Conservation (phyloP, 805 yeast species). For the Wilhelminamyces savonicus region DNA sequence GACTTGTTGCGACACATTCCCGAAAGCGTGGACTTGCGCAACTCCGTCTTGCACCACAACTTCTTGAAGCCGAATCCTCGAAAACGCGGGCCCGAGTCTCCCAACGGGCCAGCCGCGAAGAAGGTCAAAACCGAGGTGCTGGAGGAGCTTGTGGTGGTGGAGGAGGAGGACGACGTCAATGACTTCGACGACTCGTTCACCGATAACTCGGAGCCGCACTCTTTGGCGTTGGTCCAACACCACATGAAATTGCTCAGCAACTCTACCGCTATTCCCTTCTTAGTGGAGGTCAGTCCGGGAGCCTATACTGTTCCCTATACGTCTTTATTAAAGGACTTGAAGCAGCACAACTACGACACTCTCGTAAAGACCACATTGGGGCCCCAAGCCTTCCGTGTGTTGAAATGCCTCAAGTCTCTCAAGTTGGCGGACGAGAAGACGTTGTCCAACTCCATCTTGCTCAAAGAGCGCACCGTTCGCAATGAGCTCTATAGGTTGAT, state of each 20-base stretch:
- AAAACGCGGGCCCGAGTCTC: slow-evolving; percentile 7
- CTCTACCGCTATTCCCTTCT: slow-evolving; percentile 48
- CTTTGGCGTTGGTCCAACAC: slow-evolving; percentile 38
- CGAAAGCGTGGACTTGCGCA: slow-evolving; percentile 35
- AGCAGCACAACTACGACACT: slow-evolving; percentile 48
- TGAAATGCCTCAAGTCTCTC: slow-evolving; percentile 68
- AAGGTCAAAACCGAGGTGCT: slow-evolving; percentile 36
- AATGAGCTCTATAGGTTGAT: slow-evolving; percentile 62
- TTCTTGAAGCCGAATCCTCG: slow-evolving; percentile 29
- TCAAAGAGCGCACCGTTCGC: slow-evolving; percentile 74
- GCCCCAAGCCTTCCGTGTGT: slow-evolving; percentile 58
- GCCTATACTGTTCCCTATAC: slow-evolving; percentile 57
- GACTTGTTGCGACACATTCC: slow-evolving; percentile 34
- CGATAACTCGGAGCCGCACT: slow-evolving; percentile 20
- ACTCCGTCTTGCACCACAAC: slow-evolving; percentile 38
- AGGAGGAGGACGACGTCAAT: slow-evolving; percentile 6
- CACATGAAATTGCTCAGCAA: slow-evolving; percentile 66
- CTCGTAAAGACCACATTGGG: slow-evolving; percentile 59
- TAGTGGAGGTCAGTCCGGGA: slow-evolving; percentile 52
- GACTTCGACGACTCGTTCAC: slow-evolving; percentile 8
- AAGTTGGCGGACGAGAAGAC: slow-evolving; percentile 80
- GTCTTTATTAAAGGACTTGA: slow-evolving; percentile 39
- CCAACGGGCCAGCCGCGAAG: slow-evolving; percentile 8
- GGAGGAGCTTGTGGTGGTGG: slow-evolving; percentile 5
- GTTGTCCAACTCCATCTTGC: slow-evolving; percentile 65